Percentiles rank a stretch among this genome's conserved stretches.
These are phyloP conservation scores for Neurospora sp. DNA, from an alignment of 495 filamentous ascomycete genomes.

Conservation along the genomic window DNA sequence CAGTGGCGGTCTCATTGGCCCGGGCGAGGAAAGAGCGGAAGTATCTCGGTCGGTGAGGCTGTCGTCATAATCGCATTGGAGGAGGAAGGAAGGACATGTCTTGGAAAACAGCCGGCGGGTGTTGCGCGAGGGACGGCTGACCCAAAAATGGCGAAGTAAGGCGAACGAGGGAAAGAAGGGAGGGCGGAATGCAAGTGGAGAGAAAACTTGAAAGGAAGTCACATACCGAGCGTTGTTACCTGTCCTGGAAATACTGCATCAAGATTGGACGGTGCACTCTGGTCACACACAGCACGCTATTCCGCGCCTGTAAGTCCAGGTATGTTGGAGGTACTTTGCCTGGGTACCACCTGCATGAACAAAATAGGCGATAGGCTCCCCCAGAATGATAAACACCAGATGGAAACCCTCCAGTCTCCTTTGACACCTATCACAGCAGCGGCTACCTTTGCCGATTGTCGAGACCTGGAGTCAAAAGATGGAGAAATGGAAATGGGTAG, in stretches of 20 bases:
- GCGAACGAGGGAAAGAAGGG: background rate
- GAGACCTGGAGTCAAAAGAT: background rate
- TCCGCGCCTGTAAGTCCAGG: background rate
- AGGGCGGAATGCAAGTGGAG: background rate
- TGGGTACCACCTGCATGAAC: background rate
- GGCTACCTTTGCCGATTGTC: background rate
- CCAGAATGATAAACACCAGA: background rate
- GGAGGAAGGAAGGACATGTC: background rate
- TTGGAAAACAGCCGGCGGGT: background rate
- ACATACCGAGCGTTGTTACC: background rate
- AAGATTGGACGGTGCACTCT: background rate
- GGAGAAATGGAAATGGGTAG: background rate
- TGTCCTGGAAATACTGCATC: background rate
- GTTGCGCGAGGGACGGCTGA: background rate
- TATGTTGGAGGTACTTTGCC: background rate
- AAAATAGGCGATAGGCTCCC: background rate
- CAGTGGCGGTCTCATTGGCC: background rate
- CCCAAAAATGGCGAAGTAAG: background rate
- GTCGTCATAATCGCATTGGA: background rate
- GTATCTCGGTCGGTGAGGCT: background rate
- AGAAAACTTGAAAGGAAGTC: background rate
- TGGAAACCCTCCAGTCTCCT: background rate
- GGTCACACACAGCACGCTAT: background rate
- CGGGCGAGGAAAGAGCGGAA: background rate
- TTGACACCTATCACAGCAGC: background rate